These are phyloP conservation scores for Ganoderma resinaceum DNA, from an alignment of 1,284 basidiomycete genomes.

Conservation along the genomic window DNA sequence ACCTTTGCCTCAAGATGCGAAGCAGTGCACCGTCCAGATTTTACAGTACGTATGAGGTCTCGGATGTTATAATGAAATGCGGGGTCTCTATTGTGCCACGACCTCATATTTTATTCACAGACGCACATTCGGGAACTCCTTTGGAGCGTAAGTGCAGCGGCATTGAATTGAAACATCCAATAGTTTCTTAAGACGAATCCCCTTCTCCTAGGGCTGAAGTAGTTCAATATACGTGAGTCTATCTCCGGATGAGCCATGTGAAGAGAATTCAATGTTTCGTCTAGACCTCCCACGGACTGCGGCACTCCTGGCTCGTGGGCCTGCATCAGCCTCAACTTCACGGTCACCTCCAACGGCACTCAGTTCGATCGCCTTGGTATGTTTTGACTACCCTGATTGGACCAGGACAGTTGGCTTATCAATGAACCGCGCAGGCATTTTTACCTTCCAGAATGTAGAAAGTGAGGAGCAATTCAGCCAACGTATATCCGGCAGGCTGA, in stretches of 20 bases:
- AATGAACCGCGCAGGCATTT: constrained; percentile 46
- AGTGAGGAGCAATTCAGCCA: constrained; percentile 49
- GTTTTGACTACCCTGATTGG: background rate
- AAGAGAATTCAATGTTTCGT: background rate
- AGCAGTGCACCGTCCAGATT: constrained; percentile 69
- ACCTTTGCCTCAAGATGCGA: constrained; percentile 60
- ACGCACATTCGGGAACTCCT: constrained; percentile 76
- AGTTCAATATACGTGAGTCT: constrained; percentile 64
- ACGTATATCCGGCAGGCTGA: background rate
- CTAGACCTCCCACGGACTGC: constrained; percentile 75
- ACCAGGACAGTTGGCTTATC: background rate
- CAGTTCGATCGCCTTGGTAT: constrained; percentile 74
- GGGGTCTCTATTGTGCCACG: background rate
- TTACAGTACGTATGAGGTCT: constrained; percentile 59
- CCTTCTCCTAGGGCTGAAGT: constrained; percentile 63
- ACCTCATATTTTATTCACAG: constrained; percentile 42
- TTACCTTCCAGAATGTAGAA: constrained; percentile 79
- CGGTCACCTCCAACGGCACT: constrained; percentile 80
- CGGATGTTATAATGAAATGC: too few relatives aligned
- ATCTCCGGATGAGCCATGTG: background rate
- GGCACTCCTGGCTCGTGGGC: constrained; percentile 77
- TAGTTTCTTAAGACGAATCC: background rate
- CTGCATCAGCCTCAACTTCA: constrained; percentile 77
- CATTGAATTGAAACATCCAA: background rate
- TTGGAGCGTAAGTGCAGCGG: constrained; percentile 66